Evolutionary conservation across 139 green algal species (phyloP).

Genomic region (Micromonas pusilla): DNA sequence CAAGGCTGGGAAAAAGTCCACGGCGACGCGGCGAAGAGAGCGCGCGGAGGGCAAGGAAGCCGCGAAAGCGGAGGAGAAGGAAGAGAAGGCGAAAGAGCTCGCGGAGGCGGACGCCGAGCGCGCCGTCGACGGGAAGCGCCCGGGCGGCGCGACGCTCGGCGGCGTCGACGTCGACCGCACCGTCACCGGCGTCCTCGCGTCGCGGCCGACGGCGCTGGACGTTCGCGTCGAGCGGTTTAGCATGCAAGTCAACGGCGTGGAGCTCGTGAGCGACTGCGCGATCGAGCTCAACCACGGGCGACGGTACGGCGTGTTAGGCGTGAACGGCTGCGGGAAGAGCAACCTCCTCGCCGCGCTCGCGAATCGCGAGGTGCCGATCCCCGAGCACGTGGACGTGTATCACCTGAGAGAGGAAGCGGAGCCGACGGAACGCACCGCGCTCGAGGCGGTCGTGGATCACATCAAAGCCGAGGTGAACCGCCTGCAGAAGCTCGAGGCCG

Average conservation of each 20-base stretch:
- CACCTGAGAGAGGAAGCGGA: conserved; percentile 76
- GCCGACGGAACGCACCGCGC: conserved; percentile 68
- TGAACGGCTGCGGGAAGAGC: conserved; percentile 46
- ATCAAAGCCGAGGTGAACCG: conserved; percentile 24
- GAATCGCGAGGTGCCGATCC: conserved; percentile 74
- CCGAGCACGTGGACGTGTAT: conserved; percentile 89
- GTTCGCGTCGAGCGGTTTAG: conserved; percentile 55
- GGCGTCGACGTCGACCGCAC: conserved; percentile 23
- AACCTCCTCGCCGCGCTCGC: conserved; percentile 52
- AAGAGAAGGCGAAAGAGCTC: neutral
- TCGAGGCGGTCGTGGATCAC: conserved; percentile 51
- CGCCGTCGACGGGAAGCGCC: neutral
- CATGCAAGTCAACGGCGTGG: conserved; percentile 56
- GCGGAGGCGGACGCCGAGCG: neutral
- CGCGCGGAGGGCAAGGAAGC: neutral
- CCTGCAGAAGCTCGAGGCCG: conserved; percentile 43
- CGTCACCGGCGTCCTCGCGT: conserved; percentile 36
- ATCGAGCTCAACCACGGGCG: conserved; percentile 71
- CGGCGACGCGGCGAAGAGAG: neutral
- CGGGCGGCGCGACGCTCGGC: too few relatives aligned
- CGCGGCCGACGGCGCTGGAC: conserved; percentile 34
- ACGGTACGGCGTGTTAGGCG: conserved; percentile 43
- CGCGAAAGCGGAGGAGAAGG: neutral
- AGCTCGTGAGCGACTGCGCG: conserved; percentile 60
- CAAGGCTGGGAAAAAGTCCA: neutral